Evolutionary conservation across 345 rosid genomes (phyloP), one percentile per base, ranked within the genome.

Genomic region (Boechera divaricarpa): DNA sequence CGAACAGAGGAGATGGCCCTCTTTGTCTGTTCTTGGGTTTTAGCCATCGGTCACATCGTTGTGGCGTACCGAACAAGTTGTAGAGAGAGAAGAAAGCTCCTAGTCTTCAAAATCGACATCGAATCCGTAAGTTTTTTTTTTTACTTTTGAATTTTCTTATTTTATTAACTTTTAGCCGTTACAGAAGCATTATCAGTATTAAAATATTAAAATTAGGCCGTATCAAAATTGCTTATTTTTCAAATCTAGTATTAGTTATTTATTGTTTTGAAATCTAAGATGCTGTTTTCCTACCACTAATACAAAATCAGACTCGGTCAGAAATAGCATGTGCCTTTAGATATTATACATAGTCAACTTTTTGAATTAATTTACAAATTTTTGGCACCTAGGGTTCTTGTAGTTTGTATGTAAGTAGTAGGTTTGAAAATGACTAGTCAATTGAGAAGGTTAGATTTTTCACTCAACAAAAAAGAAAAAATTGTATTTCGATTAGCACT

Each of bases 11-110:
- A 94, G 71, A 79, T 87, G 69, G 90, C 94, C 65, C 70, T 94
- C 32, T 90, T 94, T 76, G 52, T 86, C 3, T 87, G 90, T 60
- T 94, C 98, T 5, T 49, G 78, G 80, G 72, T 77, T 57, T 63
- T 95, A 77, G 97, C 98, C 4, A 77, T 90, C 72, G 97, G 86
- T 26, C 99, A 92, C 76, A 63, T 95, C 52, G 73, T 85, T 57
- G 98, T 86, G 47, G 98, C 97, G 0, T 92, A 94, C 24, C 83
- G 91, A 82, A 94, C 89, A 42, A 92, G 98, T 74, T 94, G 98
- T 82, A 83, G 94, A 75, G 98, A 90, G 77, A 83, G 98, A 81
- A 86, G 91, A 78, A 94, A 94, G 77, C 97, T 94, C 45, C 79
- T 90, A 26, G 97, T 94, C 36, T 94, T 84, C 89, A 92, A 88